Evolutionary conservation across 768 basidiomycete species (phyloP), one percentile per base, ranked within the genome.

Genomic region (Lentinula sp.): DNA sequence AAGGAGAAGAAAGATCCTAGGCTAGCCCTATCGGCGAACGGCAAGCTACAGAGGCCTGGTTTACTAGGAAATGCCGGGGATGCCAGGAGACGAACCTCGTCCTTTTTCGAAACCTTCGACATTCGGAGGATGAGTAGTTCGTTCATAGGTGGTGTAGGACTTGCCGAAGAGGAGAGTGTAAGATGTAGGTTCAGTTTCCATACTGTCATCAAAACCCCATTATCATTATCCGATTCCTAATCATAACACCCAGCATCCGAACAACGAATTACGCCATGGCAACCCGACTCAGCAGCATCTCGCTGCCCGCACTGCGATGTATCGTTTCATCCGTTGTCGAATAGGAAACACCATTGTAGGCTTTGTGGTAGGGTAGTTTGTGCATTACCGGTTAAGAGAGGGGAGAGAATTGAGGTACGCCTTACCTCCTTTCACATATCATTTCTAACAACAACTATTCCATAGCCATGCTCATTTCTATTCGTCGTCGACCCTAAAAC

Each of bases 301-400:
- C 85, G 86, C 62, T 99, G 96, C 75, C 89, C 93, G 1, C 75
- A 96, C 63, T 99, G 96, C 84, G 71, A 84, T 65, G 80, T 83
- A 54, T 84, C 88, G 1, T 98, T 98, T 70, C 91, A 95, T 69
- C 84, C 91, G 0, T 74, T 98, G 2, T 92, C 93, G 1, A 96
- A 94, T 65, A 86, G 96, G 13, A 96, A 96, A 74, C 96, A 98
- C 66, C 96, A 98, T 69, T 98, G 96, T 70, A 87, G 96, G 8
- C 77, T 98, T 13, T 98, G 96, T 65, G 96, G 96, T 0, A 80
- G 87, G 59, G 91, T 98, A 43, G 86, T 98, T 11, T 98, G 96
- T 68, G 89, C 95, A 1, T 79, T 97, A 4, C 93, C 94, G 0
- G 77, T 87, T 10, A 93, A 91, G 61, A 80, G 76, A 4, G 85